phyloP scores from a whole-genome alignment of 1,284 basidiomycete species.

The Ganoderma leucocontextum region DNA sequence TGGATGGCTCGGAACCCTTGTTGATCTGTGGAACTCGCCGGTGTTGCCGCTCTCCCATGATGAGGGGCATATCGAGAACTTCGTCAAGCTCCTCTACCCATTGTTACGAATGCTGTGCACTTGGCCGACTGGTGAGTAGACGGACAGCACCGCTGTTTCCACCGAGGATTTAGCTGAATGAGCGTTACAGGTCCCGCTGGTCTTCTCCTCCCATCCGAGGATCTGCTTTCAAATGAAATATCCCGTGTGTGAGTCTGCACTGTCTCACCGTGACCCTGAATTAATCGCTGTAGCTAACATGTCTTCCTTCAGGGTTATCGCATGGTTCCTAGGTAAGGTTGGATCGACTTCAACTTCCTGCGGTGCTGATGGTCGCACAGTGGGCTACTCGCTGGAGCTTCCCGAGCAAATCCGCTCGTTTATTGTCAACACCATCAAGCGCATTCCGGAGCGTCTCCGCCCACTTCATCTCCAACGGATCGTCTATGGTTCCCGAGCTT shows the following conservation, averaged over 20 bases:
- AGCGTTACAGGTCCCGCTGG: neutral
- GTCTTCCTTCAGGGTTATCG: neutral
- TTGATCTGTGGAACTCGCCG: neutral
- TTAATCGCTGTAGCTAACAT: neutral
- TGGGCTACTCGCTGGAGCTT: neutral
- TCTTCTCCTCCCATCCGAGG: neutral
- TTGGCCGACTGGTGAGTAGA: neutral
- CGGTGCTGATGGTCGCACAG: neutral
- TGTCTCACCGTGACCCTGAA: too few species aligned
- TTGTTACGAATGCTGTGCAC: neutral
- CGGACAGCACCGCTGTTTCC: neutral
- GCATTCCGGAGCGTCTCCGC: neutral
- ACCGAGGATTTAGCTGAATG: neutral
- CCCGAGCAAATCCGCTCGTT: neutral
- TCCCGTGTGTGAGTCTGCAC: neutral
- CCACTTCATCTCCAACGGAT: neutral
- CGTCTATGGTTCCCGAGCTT: neutral
- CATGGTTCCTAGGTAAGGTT: neutral
- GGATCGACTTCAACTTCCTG: neutral
- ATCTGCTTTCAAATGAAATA: neutral
- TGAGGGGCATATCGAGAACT: neutral
- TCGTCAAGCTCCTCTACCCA: neutral
- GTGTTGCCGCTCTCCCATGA: neutral
- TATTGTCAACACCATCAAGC: neutral
- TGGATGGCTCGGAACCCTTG: neutral